These are phyloP conservation scores for Strigomonas culicis DNA, from an alignment of 208 protist species.

Conservation along the genomic window DNA sequence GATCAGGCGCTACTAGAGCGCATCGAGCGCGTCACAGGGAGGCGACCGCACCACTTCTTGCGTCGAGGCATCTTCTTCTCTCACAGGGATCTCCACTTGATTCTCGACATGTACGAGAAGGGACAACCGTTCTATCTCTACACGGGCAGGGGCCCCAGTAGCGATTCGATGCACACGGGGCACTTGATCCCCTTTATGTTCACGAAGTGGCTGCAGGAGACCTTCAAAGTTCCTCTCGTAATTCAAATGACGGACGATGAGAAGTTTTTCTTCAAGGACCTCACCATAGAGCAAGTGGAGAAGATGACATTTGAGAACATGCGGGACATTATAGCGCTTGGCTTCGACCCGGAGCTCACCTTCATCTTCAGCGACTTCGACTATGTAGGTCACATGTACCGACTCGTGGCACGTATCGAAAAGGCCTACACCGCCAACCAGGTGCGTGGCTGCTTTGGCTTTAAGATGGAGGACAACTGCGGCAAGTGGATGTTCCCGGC, in stretches of 20 bases:
- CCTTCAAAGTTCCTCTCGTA: conserved; percentile 98
- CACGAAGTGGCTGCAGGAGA: conserved; percentile 99
- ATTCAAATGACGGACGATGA: conserved; percentile 99
- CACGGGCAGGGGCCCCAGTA: conserved; percentile 98
- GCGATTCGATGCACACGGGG: conserved; percentile 98
- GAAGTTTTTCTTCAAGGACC: conserved; percentile 99
- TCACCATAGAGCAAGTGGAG: conserved; percentile 93
- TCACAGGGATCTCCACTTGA: conserved; percentile 96
- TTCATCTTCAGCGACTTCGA: conserved; percentile 99
- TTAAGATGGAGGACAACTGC: conserved; percentile 95
- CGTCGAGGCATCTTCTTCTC: conserved; percentile 98
- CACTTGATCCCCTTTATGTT: conserved; percentile 99
- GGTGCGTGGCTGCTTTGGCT: conserved; percentile 96
- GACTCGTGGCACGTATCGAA: conserved; percentile 94
- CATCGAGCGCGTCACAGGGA: conserved; percentile 84
- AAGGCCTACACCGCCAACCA: conserved; percentile 94
- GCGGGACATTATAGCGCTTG: conserved; percentile 99
- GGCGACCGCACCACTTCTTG: conserved; percentile 86
- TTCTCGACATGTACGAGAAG: conserved; percentile 97
- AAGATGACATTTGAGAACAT: conserved; percentile 95
- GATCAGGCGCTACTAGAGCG: conserved; percentile 78
- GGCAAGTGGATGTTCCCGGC: conserved; percentile 98
- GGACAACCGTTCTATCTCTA: conserved; percentile 99
- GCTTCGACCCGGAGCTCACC: conserved; percentile 98
- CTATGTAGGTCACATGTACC: conserved; percentile 97